Evolutionary conservation across 768 basidiomycete species (phyloP), one percentile per base, ranked within the genome.

Genomic region (Phaffia australis): DNA sequence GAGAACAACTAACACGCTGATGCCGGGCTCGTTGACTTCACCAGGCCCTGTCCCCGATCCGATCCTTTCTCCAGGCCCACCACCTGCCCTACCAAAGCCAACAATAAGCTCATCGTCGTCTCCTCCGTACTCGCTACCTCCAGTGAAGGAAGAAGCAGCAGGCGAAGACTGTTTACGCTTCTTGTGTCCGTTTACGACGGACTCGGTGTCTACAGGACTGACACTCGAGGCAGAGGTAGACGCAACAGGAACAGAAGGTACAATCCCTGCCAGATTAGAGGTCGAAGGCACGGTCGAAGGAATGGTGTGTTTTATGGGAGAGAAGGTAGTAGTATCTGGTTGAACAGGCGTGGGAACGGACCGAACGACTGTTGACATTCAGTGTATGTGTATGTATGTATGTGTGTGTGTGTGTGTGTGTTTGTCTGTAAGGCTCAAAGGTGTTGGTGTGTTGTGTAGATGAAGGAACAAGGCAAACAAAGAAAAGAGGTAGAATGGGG

Each of bases 1-100:
- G 9, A 14, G 3, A 16, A 21, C 14, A 29, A 67, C 66, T 56
- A 46, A 67, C 66, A 62, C 32, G 19, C 52, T 62, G 54, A 67
- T 67, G 3, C 66, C 66, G 6, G 66, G 66, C 27, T 67, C 66
- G 32, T 67, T 67, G 46, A 67, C 66, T 47, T 67, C 66, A 2
- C 66, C 66, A 5, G 52, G 52, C 5, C 66, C 66, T 3, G 66
- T 62, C 21, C 66, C 66, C 0, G 54, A 47, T 5, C 66, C 66
- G 19, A 67, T 67, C 15, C 47, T 46, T 46, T 60, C 59, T 6
- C 59, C 59, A 19, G 50, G 46, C 25, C 59, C 59, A 18, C 59
- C 59, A 1, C 59, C 59, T 42, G 35, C 35, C 35, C 35, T 42
- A 7, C 51, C 29, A 0, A 50, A 54, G 3, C 52, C 32, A 15